Conservation (phyloP, 352 stramenopile genomes). For the Phytophthora sp. region DNA sequence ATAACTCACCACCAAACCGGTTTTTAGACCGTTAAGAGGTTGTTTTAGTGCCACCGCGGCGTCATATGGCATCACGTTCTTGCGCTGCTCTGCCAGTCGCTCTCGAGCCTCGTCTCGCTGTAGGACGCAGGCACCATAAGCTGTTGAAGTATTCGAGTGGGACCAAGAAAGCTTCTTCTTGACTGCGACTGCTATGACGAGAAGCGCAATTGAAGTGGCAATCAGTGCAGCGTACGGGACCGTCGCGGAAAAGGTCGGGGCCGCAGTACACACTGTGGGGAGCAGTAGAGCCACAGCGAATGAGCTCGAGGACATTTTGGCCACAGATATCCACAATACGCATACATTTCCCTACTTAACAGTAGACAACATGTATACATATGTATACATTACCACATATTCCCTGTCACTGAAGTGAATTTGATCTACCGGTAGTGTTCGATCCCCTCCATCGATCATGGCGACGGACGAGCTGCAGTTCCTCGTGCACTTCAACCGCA, state of each 20-base stretch:
- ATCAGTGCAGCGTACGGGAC: background rate
- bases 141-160: background rate
- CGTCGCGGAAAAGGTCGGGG: background rate
- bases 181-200: slow-evolving; percentile 13
- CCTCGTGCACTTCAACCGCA: slow-evolving; percentile 84
- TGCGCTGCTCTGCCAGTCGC: slow-evolving; percentile 21
- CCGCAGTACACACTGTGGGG: slow-evolving; percentile 8
- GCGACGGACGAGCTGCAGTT: slow-evolving; percentile 56
- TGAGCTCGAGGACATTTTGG: background rate
- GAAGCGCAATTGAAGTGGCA: slow-evolving; percentile 12
- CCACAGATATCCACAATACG: background rate
- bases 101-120: slow-evolving; percentile 43
- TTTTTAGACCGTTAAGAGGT: slow-evolving; percentile 3
- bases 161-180: slow-evolving; percentile 2
- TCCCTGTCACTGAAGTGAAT: background rate
- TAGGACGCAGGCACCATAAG: slow-evolving; percentile 42
- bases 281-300: slow-evolving; percentile 5
- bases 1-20: slow-evolving; percentile 34
- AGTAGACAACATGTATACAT: too few relatives aligned
- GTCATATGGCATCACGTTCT: slow-evolving; percentile 32
- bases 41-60: slow-evolving; percentile 26
- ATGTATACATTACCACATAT: too few relatives aligned
- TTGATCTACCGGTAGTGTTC: background rate
- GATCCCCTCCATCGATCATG: slow-evolving; percentile 25
- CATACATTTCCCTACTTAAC: too few relatives aligned